Evolutionary conservation across 257 asterid genomes (phyloP), one percentile per base, ranked within the genome.

Genomic region (Nemophila menziesii): DNA sequence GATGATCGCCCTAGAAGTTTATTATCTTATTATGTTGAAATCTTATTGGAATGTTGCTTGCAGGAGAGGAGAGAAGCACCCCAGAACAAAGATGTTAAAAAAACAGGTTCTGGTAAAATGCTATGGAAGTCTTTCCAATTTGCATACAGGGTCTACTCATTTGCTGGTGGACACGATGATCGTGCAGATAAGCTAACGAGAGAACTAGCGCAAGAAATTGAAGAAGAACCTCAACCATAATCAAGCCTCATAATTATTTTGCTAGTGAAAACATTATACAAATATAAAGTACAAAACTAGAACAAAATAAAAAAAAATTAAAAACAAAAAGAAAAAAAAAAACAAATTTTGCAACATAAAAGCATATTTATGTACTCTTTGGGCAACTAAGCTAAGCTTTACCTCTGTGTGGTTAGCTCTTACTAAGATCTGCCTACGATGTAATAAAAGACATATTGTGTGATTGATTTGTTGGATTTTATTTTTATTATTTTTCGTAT

Each of bases 121-220:
- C 70, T 77, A 1, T 87, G 97, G 97, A 75, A 65, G 71, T 80
- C 95, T 22, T 87, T 87, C 60, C 95, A 87, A 61, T 78, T 87
- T 37, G 95, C 95, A 11, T 87, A 59, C 60, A 63, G 93, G 11
- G 81, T 87, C 19, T 87, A 87, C 57, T 70, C 83, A 1, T 82
- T 82, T 20, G 87, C 93, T 0, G 95, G 97, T 3, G 97, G 95
- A 27, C 92, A 82, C 17, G 97, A 87, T 34, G 97, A 87, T 9
- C 69, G 92, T 16, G 94, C 95, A 40, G 92, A 82, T 58, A 70
- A 57, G 56, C 74, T 87, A 43, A 77, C 92, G 1, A 67, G 60
- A 62, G 92, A 87, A 67, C 58, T 87, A 15, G 97, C 95, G 47
- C 66, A 66, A 0, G 89, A 67, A 71, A 71, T 82, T 20, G 78